Conservation (phyloP, 352 stramenopile genomes). For the Pythium monospermum region DNA sequence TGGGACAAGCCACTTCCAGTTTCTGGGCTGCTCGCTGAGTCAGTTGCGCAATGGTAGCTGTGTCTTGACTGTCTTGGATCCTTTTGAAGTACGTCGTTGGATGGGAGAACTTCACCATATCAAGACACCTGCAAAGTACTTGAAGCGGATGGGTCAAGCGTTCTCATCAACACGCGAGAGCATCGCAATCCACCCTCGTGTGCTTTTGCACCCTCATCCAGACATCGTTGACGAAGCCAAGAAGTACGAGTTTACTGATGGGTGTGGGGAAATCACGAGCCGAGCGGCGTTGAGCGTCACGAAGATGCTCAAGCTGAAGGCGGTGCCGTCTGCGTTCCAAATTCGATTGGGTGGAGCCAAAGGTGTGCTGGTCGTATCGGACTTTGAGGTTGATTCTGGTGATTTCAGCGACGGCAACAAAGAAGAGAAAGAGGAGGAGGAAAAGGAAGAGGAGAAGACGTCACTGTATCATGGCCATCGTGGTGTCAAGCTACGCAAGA, state of each 20-base stretch:
- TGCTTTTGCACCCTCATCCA: slow-evolving; percentile 38
- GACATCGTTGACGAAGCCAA: slow-evolving; percentile 36
- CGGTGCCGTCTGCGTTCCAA: slow-evolving; percentile 62
- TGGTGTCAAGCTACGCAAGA: slow-evolving; percentile 39
- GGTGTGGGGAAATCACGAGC: slow-evolving; percentile 56
- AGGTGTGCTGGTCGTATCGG: slow-evolving; percentile 65
- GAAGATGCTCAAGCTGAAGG: slow-evolving; percentile 27
- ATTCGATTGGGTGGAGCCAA: slow-evolving; percentile 72
- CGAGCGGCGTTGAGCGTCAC: slow-evolving; percentile 35
- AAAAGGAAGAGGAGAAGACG: background rate
- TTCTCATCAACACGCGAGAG: slow-evolving; percentile 64
- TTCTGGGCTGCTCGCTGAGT: slow-evolving; percentile 70
- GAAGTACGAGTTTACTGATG: slow-evolving; percentile 59
- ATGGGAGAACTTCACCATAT: slow-evolving; percentile 53
- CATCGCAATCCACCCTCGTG: slow-evolving; percentile 34
- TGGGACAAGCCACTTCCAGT: slow-evolving; percentile 31
- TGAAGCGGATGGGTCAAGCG: slow-evolving; percentile 71
- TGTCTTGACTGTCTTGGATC: slow-evolving; percentile 63
- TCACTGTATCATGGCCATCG: background rate
- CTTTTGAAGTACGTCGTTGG: slow-evolving; percentile 43
- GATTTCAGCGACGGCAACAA: too few relatives aligned
- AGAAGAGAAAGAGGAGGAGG: background rate
- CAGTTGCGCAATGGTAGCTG: slow-evolving; percentile 68
- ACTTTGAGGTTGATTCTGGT: slow-evolving; percentile 5
- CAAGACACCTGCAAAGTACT: slow-evolving; percentile 57